Conservation (phyloP, 2,329 filamentous ascomycete genomes). For the Daldinia sp. region DNA sequence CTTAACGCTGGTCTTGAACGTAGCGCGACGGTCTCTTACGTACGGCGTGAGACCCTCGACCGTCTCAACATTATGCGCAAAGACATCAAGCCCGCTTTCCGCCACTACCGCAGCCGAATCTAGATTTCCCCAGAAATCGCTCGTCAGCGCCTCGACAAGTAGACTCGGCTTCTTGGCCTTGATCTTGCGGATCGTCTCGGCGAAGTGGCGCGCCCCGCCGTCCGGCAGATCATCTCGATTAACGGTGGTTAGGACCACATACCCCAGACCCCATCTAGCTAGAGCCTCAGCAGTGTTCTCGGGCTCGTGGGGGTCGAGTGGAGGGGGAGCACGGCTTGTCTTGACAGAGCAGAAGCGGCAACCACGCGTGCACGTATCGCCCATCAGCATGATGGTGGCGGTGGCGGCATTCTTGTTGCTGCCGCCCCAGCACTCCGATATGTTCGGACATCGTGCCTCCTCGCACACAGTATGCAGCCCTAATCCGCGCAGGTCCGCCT, state of each 20-base stretch:
- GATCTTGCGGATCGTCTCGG: slow-evolving; percentile 92
- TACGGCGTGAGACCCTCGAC: slow-evolving; percentile 89
- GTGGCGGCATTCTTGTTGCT: slow-evolving; percentile 88
- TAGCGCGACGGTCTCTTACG: slow-evolving; percentile 88
- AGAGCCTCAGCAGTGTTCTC: slow-evolving; percentile 96
- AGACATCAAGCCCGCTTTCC: slow-evolving; percentile 89
- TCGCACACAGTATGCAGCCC: slow-evolving; percentile 96
- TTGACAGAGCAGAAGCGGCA: slow-evolving; percentile 98
- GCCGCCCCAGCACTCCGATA: slow-evolving; percentile 97
- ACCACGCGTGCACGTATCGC: slow-evolving; percentile 94
- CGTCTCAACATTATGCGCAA: slow-evolving; percentile 97
- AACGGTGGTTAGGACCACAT: slow-evolving; percentile 92
- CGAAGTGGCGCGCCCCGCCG: slow-evolving; percentile 88
- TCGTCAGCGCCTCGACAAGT: slow-evolving; percentile 84
- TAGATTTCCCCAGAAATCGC: slow-evolving; percentile 84
- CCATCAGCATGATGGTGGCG: slow-evolving; percentile 99
- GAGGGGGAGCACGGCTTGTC: slow-evolving; percentile 76
- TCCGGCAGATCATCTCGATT: slow-evolving; percentile 93
- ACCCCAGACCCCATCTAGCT: slow-evolving; percentile 90
- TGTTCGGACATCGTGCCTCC: slow-evolving; percentile 96
- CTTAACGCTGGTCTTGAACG: slow-evolving; percentile 82
- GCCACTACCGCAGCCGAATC: slow-evolving; percentile 90
- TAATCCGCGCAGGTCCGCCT: slow-evolving; percentile 87
- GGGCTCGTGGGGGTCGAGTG: slow-evolving; percentile 93
- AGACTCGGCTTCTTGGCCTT: slow-evolving; percentile 82